Conservation (phyloP, 768 basidiomycete genomes). For the Tylopilus cervinicoccineus region DNA sequence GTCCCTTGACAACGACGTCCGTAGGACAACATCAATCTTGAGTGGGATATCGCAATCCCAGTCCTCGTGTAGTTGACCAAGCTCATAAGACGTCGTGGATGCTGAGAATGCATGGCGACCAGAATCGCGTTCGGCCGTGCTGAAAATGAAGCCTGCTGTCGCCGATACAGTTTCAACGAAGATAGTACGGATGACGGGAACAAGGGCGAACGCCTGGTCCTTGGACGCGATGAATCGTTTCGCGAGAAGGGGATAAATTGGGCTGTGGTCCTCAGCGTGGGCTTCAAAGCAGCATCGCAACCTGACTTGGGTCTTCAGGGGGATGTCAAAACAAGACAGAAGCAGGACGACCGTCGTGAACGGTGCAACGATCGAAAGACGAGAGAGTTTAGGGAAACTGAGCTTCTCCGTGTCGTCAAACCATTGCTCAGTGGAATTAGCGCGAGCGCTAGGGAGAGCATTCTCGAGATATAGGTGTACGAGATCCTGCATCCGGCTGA, state of each 20-base stretch:
- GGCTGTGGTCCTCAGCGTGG: slow-evolving; percentile 1
- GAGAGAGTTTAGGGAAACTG: slow-evolving; percentile 10
- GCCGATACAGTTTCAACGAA: slow-evolving; percentile 8
- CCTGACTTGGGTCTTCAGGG: slow-evolving; percentile 14
- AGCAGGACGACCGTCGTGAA: slow-evolving; percentile 15
- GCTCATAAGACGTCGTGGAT: slow-evolving; percentile 5
- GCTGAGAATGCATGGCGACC: slow-evolving; percentile 7
- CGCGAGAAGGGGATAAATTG: slow-evolving; percentile 13
- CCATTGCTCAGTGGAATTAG: not conserved
- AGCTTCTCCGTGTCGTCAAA: not conserved
- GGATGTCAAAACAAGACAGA: slow-evolving; percentile 9
- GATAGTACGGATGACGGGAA: slow-evolving; percentile 12
- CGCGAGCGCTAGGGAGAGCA: slow-evolving; percentile 27
- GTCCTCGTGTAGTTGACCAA: slow-evolving; percentile 9
- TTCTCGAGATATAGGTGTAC: slow-evolving; percentile 34
- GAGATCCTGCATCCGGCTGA: slow-evolving; percentile 34
- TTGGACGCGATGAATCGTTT: slow-evolving; percentile 10
- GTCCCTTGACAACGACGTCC: slow-evolving; percentile 6
- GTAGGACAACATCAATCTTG: slow-evolving; percentile 11
- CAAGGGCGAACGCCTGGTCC: not conserved
- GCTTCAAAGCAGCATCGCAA: slow-evolving; percentile 14
- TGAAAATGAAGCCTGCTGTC: slow-evolving; percentile 17
- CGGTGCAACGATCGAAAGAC: slow-evolving; percentile 17
- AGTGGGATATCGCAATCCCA: slow-evolving; percentile 20
- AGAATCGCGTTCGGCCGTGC: slow-evolving; percentile 8